phyloP scores from a whole-genome alignment of 2,329 filamentous ascomycete genomes.

The Chaetomiaceae sp. region DNA sequence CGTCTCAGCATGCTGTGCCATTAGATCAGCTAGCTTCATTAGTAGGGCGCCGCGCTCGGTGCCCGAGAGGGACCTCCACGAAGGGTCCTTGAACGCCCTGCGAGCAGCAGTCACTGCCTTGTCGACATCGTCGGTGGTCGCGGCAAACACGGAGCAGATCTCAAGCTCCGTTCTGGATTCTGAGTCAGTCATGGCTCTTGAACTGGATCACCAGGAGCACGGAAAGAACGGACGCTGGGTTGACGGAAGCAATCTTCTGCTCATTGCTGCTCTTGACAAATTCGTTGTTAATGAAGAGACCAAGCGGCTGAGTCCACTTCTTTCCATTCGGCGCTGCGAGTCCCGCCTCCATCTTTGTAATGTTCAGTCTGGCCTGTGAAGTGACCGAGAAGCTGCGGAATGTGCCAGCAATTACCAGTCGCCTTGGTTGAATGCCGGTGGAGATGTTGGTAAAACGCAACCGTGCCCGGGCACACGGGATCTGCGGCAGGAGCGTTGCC shows the following conservation, averaged over 20 bases:
- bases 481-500: conserved; percentile 9
- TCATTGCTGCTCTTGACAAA: conserved; percentile 65
- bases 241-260: conserved; percentile 62
- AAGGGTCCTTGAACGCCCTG: conserved; percentile 60
- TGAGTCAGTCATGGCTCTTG: not conserved
- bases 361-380: conserved; percentile 2
- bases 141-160: conserved; percentile 68
- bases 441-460: not conserved
- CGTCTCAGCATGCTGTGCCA: conserved; percentile 57
- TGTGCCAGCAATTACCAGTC: not conserved
- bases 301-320: conserved; percentile 66
- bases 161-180: conserved; percentile 53
- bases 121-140: conserved; percentile 63
- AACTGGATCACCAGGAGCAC: not conserved
- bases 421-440: not conserved
- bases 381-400: conserved; percentile 19
- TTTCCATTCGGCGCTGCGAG: conserved; percentile 72
- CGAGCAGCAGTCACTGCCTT: conserved; percentile 65
- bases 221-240: conserved; percentile 56
- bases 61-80: conserved; percentile 64
- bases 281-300: conserved; percentile 82
- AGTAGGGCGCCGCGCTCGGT: conserved; percentile 66
- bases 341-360: conserved; percentile 43
- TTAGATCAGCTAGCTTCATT: conserved; percentile 64
- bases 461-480: not conserved